Conservation (phyloP, 1,139 yeast genomes). For the Yamadazyma spencermartinsiae region DNA sequence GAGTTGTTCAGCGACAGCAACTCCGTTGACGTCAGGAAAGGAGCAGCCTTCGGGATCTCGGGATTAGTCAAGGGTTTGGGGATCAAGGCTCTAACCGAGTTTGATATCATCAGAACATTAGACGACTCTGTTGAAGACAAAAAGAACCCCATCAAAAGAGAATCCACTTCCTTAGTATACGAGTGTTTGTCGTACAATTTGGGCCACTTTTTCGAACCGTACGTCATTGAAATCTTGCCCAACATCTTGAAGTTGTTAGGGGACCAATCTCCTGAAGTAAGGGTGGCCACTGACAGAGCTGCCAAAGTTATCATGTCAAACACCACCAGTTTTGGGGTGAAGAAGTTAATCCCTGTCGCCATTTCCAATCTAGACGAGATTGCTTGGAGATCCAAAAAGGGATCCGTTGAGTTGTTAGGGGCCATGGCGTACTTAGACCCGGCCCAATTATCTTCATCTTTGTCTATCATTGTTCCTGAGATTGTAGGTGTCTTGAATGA, state of each 20-base stretch:
- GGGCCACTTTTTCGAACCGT: conserved; percentile 86
- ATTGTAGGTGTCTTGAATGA: conserved; percentile 94
- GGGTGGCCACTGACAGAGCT: conserved; percentile 86
- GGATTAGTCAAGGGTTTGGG: conserved; percentile 93
- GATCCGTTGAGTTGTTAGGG: conserved; percentile 93
- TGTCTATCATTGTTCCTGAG: conserved; percentile 90
- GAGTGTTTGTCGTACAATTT: conserved; percentile 79
- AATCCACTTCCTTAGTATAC: conserved; percentile 85
- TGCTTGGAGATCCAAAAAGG: conserved; percentile 96
- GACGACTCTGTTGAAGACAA: conserved; percentile 90
- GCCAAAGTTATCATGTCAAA: conserved; percentile 86
- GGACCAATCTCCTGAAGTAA: conserved; percentile 80
- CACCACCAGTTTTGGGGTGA: conserved; percentile 91
- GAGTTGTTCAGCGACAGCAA: conserved; percentile 51
- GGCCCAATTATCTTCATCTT: conserved; percentile 83
- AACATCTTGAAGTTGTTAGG: conserved; percentile 79
- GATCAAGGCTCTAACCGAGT: conserved; percentile 69
- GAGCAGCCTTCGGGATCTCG: conserved; percentile 95
- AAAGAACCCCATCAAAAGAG: conserved; percentile 71
- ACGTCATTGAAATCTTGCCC: conserved; percentile 86
- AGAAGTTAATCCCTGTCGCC: conserved; percentile 87
- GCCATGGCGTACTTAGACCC: conserved; percentile 98
- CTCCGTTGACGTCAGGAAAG: conserved; percentile 65
- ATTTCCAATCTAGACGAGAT: conserved; percentile 82
- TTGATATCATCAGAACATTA: conserved; percentile 72